Conservation (phyloP, 2,329 filamentous ascomycete genomes). For the Paraphaeosphaeria sporulosa region DNA sequence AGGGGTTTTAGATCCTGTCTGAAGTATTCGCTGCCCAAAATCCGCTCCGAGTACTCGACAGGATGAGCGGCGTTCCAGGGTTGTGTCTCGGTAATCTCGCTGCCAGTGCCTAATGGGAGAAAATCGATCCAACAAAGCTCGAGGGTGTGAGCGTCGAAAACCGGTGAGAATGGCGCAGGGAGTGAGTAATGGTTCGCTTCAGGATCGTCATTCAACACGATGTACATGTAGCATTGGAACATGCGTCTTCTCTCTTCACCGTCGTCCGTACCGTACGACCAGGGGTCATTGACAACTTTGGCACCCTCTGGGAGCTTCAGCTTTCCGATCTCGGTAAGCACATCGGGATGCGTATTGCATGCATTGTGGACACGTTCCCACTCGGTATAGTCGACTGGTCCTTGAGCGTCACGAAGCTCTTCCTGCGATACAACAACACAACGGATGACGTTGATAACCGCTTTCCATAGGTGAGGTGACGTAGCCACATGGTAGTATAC, state of each 20-base stretch:
- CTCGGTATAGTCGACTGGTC: constrained; percentile 8
- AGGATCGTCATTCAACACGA: constrained; percentile 68
- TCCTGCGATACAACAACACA: not conserved
- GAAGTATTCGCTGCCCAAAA: constrained; percentile 67
- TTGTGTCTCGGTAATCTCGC: constrained; percentile 64
- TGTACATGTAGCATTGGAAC: constrained; percentile 72
- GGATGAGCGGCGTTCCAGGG: constrained; percentile 66
- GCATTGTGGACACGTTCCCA: constrained; percentile 9
- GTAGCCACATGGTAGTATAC: constrained; percentile 3
- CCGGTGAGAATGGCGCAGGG: constrained; percentile 71
- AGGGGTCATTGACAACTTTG: constrained; percentile 66
- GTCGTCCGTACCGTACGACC: constrained; percentile 72
- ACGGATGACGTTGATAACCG: constrained; percentile 1
- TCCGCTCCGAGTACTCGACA: constrained; percentile 66
- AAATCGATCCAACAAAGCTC: constrained; percentile 74
- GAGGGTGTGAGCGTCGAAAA: constrained; percentile 68
- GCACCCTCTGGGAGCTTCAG: constrained; percentile 65
- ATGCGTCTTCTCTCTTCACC: constrained; percentile 57
- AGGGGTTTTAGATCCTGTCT: constrained; percentile 70
- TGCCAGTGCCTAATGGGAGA: constrained; percentile 67
- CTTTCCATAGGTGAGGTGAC: constrained; percentile 1
- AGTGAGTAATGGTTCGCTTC: constrained; percentile 75
- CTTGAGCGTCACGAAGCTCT: constrained; percentile 1
- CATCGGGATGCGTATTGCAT: constrained; percentile 5
- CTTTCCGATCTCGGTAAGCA: constrained; percentile 56